Evolutionary conservation across 371 early-diverging fungal species (phyloP).

Genomic region (Fennellomyces sp.): DNA sequence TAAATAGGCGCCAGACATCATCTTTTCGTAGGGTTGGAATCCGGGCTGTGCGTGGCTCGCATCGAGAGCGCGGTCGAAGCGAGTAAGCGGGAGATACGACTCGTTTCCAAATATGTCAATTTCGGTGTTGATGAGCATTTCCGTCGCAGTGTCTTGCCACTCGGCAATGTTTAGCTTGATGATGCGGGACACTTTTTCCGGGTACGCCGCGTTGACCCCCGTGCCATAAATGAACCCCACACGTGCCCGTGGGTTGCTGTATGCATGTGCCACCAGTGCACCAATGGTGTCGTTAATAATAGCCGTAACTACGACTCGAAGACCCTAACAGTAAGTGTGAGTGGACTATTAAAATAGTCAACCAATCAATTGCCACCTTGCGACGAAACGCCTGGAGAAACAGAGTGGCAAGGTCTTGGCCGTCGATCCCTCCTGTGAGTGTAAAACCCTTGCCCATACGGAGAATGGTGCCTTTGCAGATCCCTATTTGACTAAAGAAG

Average conservation of each 20-base stretch:
- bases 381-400: slow-evolving; percentile 75
- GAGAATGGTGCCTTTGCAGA: slow-evolving; percentile 74
- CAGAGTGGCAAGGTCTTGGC: slow-evolving; percentile 79
- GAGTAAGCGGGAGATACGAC: slow-evolving; percentile 73
- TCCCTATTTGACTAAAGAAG: slow-evolving; percentile 64
- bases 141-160: slow-evolving; percentile 39
- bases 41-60: slow-evolving; percentile 69
- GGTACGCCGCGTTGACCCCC: slow-evolving; percentile 92
- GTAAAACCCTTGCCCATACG: slow-evolving; percentile 93
- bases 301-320: slow-evolving; percentile 67
- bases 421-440: slow-evolving; percentile 66
- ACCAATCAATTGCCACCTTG: slow-evolving; percentile 40
- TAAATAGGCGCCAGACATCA: slow-evolving; percentile 89
- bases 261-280: slow-evolving; percentile 85
- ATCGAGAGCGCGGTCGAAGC: slow-evolving; percentile 80
- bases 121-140: slow-evolving; percentile 89
- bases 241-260: slow-evolving; percentile 73
- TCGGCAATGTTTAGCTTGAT: slow-evolving; percentile 17
- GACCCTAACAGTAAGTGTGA: slow-evolving; percentile 44
- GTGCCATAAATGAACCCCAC: slow-evolving; percentile 91
- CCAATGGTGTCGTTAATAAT: slow-evolving; percentile 94
- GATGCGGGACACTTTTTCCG: slow-evolving; percentile 60
- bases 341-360: background rate
- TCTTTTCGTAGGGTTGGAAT: slow-evolving; percentile 86
- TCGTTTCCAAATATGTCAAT: slow-evolving; percentile 79